phyloP scores from a whole-genome alignment of 2,329 filamentous ascomycete species.

The Fusarium agapanthi region DNA sequence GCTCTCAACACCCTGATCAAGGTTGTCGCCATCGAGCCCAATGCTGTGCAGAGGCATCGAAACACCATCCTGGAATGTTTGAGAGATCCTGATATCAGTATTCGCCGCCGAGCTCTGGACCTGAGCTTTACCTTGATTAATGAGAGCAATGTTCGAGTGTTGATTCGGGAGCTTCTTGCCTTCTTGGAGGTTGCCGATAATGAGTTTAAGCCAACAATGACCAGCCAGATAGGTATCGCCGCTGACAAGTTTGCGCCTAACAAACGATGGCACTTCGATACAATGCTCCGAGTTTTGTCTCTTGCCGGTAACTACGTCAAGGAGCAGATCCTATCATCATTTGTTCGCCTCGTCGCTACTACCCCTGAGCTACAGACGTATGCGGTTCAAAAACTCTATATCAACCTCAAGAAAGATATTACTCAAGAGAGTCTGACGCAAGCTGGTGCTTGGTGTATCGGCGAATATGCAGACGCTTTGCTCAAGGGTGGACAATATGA shows the following conservation, averaged over 20 bases:
- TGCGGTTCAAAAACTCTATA: constrained; percentile 93
- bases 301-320: constrained; percentile 97
- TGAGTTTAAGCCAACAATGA: constrained; percentile 99
- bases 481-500: constrained; percentile 90
- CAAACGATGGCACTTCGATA: constrained; percentile 98
- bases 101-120: constrained; percentile 92
- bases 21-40: constrained; percentile 96
- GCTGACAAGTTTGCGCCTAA: constrained; percentile 96
- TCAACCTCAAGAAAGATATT: constrained; percentile 92
- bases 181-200: constrained; percentile 98
- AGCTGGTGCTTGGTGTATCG: constrained; percentile 95
- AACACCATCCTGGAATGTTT: constrained; percentile 98
- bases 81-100: constrained; percentile 97
- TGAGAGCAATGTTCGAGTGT: constrained; percentile 90
- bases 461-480: constrained; percentile 94
- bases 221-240: constrained; percentile 95
- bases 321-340: constrained; percentile 96
- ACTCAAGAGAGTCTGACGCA: constrained; percentile 96
- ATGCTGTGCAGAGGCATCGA: constrained; percentile 94
- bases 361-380: constrained; percentile 96
- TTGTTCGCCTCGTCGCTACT: constrained; percentile 93
- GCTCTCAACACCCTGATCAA: constrained; percentile 97
- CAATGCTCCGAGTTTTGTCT: constrained; percentile 92
- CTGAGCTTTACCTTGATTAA: constrained; percentile 99
- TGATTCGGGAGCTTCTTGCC: constrained; percentile 91